Conservation (phyloP, 2,329 filamentous ascomycete species). For the Fusarium armeniacum region DNA sequence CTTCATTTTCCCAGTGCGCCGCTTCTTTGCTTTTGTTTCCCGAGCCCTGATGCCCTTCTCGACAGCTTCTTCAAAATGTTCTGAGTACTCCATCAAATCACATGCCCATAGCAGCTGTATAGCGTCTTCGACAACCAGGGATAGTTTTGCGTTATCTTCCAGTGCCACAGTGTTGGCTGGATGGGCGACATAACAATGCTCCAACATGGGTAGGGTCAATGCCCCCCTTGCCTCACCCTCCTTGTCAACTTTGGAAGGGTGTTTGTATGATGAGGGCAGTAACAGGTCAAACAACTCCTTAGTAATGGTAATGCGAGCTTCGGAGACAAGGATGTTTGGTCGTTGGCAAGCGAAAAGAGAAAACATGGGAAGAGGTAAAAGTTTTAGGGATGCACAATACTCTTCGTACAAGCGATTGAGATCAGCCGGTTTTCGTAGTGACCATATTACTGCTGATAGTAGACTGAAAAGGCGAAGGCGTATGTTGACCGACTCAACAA, state of each 20-base stretch:
- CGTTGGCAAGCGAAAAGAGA: slow-evolving; percentile 63
- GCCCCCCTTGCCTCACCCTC: slow-evolving; percentile 55
- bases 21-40: slow-evolving; percentile 61
- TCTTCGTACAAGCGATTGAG: slow-evolving; percentile 71
- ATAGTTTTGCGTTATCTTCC: slow-evolving; percentile 80
- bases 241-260: slow-evolving; percentile 58
- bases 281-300: slow-evolving; percentile 62
- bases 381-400: slow-evolving; percentile 68
- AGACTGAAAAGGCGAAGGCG: slow-evolving; percentile 74
- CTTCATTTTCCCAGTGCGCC: slow-evolving; percentile 54
- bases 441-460: slow-evolving; percentile 62
- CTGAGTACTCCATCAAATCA: slow-evolving; percentile 54
- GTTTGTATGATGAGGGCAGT: slow-evolving; percentile 58
- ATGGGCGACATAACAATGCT: slow-evolving; percentile 74
- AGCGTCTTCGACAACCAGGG: slow-evolving; percentile 75
- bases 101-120: slow-evolving; percentile 66
- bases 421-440: slow-evolving; percentile 60
- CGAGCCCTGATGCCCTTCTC: slow-evolving; percentile 65
- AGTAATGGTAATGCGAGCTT: slow-evolving; percentile 61
- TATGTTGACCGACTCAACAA: slow-evolving; percentile 69
- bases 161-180: slow-evolving; percentile 72
- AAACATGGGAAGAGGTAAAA: slow-evolving; percentile 71
- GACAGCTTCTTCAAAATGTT: slow-evolving; percentile 57
- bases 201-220: slow-evolving; percentile 63
- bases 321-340: slow-evolving; percentile 54